Conservation (phyloP, 108 stramenopile genomes). For the Skeletonema grethae region DNA sequence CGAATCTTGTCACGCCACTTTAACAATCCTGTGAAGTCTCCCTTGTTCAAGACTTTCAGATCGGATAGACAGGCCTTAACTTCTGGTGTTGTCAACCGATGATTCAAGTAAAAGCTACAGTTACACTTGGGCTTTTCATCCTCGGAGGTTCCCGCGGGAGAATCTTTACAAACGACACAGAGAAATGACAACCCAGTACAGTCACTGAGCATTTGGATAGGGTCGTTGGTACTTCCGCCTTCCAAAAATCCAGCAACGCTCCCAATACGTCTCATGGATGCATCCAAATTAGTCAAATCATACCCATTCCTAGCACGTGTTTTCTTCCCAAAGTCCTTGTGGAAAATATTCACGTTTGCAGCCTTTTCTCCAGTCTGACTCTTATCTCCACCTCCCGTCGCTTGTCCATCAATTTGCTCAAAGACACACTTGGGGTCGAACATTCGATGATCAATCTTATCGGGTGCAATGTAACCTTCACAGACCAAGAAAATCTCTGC, state of each 20-base stretch:
- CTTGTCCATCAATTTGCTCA: constrained; percentile 81
- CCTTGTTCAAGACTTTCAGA: constrained; percentile 93
- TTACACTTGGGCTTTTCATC: constrained; percentile 50
- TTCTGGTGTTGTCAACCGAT: constrained; percentile 86
- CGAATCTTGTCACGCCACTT: constrained; percentile 91
- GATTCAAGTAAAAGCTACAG: constrained; percentile 71
- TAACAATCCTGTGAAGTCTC: constrained; percentile 94
- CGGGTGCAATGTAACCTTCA: constrained; percentile 84
- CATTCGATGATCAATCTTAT: constrained; percentile 93
- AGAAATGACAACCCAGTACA: constrained; percentile 88
- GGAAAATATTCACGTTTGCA: constrained; percentile 77
- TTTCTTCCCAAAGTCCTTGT: constrained; percentile 91
- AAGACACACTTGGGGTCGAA: constrained; percentile 98
- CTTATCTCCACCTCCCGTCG: constrained; percentile 66
- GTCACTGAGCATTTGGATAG: constrained; percentile 88
- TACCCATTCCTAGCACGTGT: constrained; percentile 91
- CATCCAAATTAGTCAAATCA: constrained; percentile 85
- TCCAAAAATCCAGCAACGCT: constrained; percentile 84
- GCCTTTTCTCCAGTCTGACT: constrained; percentile 45
- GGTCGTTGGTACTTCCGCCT: constrained; percentile 71
- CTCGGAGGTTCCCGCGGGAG: constrained; percentile 12
- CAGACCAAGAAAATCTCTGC: constrained; percentile 99
- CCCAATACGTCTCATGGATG: constrained; percentile 74
- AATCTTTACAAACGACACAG: constrained; percentile 56
- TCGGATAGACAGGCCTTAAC: constrained; percentile 87